Evolutionary conservation across 2,329 filamentous ascomycete genomes (phyloP), one percentile per base, ranked within the genome.

Genomic region (Cadophora gregata): DNA sequence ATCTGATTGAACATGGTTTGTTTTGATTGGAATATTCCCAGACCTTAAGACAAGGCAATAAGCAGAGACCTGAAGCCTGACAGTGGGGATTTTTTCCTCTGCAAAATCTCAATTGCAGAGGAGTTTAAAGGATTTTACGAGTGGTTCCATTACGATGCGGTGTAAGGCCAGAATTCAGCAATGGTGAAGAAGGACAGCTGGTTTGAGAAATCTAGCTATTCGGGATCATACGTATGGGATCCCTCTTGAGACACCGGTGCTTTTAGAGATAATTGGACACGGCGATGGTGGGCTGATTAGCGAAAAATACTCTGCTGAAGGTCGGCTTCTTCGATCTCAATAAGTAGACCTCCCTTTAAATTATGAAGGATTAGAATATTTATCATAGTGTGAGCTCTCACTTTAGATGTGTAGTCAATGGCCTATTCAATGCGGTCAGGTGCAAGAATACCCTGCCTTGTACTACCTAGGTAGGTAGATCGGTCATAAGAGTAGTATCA

Each of bases 201-300:
- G 78, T 79, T 78, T 51, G 76, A 79, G 68, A 79, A 79, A 64
- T 65, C 76, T 14, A 77, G 73, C 47, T 79, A 76, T 64, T 76
- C 76, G 21, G 78, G 78, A 16, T 64, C 69, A 79, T 36, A 77
- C 76, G 16, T 42, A 16, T 42, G 38, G 1, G 78, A 80, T 70
- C 78, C 78, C 0, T 78, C 78, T 63, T 79, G 79, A 45, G 76
- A 77, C 63, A 75, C 76, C 2, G 71, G 75, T 12, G 77, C 76
- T 7, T 77, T 76, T 0, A 72, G 78, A 48, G 66, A 68, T 60
- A n/a, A 48, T 66, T 42, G 68, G 66, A 24, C 66, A 70, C 25
- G 68, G 63, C 6, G 25, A 12, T 4, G 64, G 62, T 60, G 67
- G 64, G 29, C 62, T 64, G 59, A 55, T 67, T 51, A 61, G 55